Conservation (phyloP, 192 early-diverging fungal species). For the Podila verticillata region DNA sequence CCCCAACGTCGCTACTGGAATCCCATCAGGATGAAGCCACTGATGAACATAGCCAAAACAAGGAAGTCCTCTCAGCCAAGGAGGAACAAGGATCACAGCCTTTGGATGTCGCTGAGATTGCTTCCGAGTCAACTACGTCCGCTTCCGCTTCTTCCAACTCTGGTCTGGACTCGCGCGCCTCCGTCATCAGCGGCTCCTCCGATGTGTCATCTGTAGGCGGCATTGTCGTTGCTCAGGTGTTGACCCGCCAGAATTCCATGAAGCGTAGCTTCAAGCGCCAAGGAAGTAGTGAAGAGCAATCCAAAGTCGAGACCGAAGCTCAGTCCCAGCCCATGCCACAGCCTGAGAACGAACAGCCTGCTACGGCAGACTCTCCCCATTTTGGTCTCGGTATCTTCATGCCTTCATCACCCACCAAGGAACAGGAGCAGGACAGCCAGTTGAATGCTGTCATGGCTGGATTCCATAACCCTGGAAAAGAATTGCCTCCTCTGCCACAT, state of each 20-base stretch:
- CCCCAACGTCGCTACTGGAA: neutral
- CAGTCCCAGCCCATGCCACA: neutral
- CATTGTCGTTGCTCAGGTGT: constrained; percentile 33
- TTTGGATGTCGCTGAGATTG: neutral
- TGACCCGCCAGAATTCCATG: constrained; percentile 48
- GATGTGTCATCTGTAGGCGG: constrained; percentile 35
- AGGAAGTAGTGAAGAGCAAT: neutral
- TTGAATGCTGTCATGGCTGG: constrained; percentile 5
- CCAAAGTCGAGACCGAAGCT: neutral
- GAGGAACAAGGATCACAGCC: neutral
- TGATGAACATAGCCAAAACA: neutral
- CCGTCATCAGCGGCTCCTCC: constrained; percentile 36
- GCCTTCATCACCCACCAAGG: constrained; percentile 7
- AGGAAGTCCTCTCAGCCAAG: neutral
- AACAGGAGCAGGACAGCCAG: constrained; percentile 3
- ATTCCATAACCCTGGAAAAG: constrained; percentile 7
- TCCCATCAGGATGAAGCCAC: neutral
- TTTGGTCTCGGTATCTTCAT: constrained; percentile 38
- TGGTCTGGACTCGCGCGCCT: constrained; percentile 25
- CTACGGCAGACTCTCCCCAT: constrained; percentile 6
- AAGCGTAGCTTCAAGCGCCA: constrained; percentile 29
- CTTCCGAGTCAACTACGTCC: neutral
- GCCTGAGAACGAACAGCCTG: neutral
- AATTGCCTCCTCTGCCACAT: constrained; percentile 21
- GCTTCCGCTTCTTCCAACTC: constrained; percentile 17